Percentiles rank a stretch among this genome's conserved stretches.
These are phyloP conservation scores for Protea cynaroides DNA, from an alignment of 164 flowering plant genomes.

Conservation along the genomic window DNA sequence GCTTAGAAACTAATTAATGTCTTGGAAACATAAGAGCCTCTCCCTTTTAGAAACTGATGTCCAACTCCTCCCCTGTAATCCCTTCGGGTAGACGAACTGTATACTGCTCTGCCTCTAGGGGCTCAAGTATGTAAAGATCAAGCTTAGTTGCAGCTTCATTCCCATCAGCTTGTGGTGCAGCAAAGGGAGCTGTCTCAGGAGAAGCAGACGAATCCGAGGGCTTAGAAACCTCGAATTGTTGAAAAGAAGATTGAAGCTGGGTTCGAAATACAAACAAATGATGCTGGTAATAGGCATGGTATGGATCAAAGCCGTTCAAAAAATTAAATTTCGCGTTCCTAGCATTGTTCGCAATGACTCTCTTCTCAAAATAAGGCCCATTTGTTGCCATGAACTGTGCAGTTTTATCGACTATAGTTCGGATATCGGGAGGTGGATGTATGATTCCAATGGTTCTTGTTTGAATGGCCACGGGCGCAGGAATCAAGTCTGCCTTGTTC, in stretches of 20 bases:
- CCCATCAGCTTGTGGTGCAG: conserved; percentile 28
- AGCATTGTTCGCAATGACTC: conserved; percentile 74
- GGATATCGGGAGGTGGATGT: conserved; percentile 94
- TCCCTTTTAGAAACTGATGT: too few relatives aligned
- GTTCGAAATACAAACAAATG: conserved; percentile 70
- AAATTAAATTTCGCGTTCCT: conserved; percentile 89
- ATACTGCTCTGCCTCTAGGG: conserved; percentile 92
- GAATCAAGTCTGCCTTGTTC: conserved; percentile 23
- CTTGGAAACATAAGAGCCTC: too few relatives aligned
- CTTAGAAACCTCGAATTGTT: conserved; percentile 28
- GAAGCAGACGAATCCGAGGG: conserved; percentile 32
- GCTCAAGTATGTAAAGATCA: conserved; percentile 72
- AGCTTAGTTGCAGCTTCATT: conserved; percentile 33
- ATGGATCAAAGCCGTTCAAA: conserved; percentile 80
- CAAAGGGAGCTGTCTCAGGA: conserved; percentile 26
- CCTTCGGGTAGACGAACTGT: conserved; percentile 97
- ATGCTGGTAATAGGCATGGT: conserved; percentile 95
- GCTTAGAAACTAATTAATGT: too few relatives aligned
- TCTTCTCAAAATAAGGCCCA: conserved; percentile 92
- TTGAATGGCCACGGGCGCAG: conserved; percentile 69
- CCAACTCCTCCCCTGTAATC: conserved; percentile 93
- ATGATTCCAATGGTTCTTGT: conserved; percentile 93
- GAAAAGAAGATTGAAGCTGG: conserved; percentile 46
- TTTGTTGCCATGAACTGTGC: conserved; percentile 87
- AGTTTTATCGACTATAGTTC: conserved; percentile 84